These are phyloP conservation scores for Zanthoxylum bungeanum DNA, from an alignment of 345 rosid species.

Conservation along the genomic window DNA sequence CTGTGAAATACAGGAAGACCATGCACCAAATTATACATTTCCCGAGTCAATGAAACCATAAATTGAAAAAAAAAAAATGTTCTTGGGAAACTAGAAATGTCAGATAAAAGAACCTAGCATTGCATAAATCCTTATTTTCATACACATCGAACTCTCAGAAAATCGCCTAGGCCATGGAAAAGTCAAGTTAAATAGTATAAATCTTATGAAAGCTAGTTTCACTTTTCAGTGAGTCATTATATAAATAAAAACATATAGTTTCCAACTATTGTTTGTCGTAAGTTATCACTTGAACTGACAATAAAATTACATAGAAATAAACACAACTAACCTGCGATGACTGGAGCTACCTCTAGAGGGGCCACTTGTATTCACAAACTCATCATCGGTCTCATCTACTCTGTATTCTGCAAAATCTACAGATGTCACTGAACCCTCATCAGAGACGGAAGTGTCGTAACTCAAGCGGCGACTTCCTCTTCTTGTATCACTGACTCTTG, in stretches of 20 bases:
- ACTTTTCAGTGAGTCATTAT: not conserved
- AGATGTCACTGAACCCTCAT: constrained; percentile 88
- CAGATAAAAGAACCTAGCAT: not conserved
- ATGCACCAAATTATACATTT: constrained; percentile 8
- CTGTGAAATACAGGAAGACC: constrained; percentile 36
- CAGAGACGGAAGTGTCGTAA: constrained; percentile 75
- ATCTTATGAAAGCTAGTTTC: not conserved
- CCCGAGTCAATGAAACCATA: not conserved
- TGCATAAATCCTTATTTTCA: not conserved
- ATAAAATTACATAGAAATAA: constrained; percentile 1
- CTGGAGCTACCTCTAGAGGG: constrained; percentile 58
- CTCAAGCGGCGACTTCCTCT: constrained; percentile 71
- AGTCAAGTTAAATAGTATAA: not conserved
- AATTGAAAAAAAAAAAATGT: not conserved
- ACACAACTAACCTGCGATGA: constrained; percentile 64
- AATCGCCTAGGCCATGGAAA: not conserved
- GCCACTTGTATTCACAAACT: constrained; percentile 49
- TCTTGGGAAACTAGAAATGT: not conserved
- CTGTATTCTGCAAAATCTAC: constrained; percentile 74
- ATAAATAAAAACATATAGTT: not conserved
- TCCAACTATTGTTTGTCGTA: not conserved
- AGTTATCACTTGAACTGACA: not conserved
- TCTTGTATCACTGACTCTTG: constrained; percentile 67
- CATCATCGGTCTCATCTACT: constrained; percentile 85
- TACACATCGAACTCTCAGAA: constrained; percentile 2